Base-by-base conservation (phyloP, 2,329 filamentous ascomycete genomes). In the Cladophialophora exuberans region DNA sequence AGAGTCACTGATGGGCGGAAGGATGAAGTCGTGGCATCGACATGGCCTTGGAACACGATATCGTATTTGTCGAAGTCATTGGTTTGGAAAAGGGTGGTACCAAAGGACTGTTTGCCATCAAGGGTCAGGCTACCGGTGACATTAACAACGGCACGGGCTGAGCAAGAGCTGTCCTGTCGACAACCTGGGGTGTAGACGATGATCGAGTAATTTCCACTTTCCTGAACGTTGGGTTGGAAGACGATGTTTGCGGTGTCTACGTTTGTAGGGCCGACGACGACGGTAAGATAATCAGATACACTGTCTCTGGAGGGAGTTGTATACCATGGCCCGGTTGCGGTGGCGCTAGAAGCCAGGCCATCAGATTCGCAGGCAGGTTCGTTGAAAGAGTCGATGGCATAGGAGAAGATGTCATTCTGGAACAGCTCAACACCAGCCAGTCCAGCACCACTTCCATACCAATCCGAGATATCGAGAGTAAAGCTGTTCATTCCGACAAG, bases 51-150 rank as follows among this genome's bases (percentile, higher is more conserved):
- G 73, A 91, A 96, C 55, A 99, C 85, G 63, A 89, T 86, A 68
- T 99, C 94, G 67, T 96, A 97, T 72, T 99, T 99, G 77, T 97
- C 93, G 70, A 87, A 95, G 69, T 95, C 83, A 73, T 99, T 99
- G 15, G 92, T 96, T 72, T 99, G 94, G 69, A 83, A 95, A 6
- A 97, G 75, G 0, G 82, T 80, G 1, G 79, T 83, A 23, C 83
- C 79, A 54, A 85, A 78, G 67, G 52, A 73, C 66, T 67, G 78
- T 66, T 63, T 73, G 25, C 67, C 67, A 33, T 69, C 70, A 5
- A 76, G 73, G 2, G 84, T 81, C 76, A 94, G 85, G 20, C 79
- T 80, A 28, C 85, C 89, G 1, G 88, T 93, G 48, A 99, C 79
- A 63, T 91, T 91, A 54, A 97, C 87, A 65, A 85, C 83, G 13